phyloP scores from a whole-genome alignment of 345 rosid species.

The Hevea brasiliensis region DNA sequence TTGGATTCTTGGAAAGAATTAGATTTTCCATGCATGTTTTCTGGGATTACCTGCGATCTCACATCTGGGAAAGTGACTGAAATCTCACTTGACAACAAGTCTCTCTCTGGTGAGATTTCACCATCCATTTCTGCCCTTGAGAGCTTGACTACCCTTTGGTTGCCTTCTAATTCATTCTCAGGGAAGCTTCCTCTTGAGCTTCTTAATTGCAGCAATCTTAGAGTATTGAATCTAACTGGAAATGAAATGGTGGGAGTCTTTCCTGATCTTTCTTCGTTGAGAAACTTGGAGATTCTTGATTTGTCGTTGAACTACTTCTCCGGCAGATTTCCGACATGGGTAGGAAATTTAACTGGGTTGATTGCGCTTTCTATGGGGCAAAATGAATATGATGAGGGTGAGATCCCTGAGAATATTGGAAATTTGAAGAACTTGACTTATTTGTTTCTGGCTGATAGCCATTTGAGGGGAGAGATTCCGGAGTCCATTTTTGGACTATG shows the following conservation, averaged over 20 bases:
- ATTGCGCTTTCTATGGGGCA: constrained; percentile 43
- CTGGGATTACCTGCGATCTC: constrained; percentile 58
- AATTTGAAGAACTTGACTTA: constrained; percentile 63
- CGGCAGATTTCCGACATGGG: constrained; percentile 67
- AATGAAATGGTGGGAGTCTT: constrained; percentile 54
- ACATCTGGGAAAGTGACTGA: constrained; percentile 46
- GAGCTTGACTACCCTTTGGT: constrained; percentile 43
- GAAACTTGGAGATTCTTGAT: constrained; percentile 51
- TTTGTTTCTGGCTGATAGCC: constrained; percentile 45
- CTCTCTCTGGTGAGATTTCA: constrained; percentile 64
- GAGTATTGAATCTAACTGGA: constrained; percentile 52
- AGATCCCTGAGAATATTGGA: constrained; percentile 59
- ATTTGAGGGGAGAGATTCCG: constrained; percentile 60
- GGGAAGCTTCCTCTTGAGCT: constrained; percentile 62
- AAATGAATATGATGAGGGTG: constrained; percentile 50
- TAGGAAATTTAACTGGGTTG: constrained; percentile 53
- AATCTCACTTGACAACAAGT: constrained; percentile 49
- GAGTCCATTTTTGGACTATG: constrained; percentile 50
- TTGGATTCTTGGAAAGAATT: constrained; percentile 70
- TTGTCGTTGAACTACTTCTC: constrained; percentile 49
- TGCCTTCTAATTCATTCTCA: constrained; percentile 49
- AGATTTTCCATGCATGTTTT: constrained; percentile 55
- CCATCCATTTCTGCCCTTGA: constrained; percentile 52
- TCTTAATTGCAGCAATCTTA: constrained; percentile 46
- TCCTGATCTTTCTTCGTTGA: constrained; percentile 63